Evolutionary conservation across 1,284 basidiomycete genomes (phyloP).

Genomic region (Ceratobasidium theobromae): DNA sequence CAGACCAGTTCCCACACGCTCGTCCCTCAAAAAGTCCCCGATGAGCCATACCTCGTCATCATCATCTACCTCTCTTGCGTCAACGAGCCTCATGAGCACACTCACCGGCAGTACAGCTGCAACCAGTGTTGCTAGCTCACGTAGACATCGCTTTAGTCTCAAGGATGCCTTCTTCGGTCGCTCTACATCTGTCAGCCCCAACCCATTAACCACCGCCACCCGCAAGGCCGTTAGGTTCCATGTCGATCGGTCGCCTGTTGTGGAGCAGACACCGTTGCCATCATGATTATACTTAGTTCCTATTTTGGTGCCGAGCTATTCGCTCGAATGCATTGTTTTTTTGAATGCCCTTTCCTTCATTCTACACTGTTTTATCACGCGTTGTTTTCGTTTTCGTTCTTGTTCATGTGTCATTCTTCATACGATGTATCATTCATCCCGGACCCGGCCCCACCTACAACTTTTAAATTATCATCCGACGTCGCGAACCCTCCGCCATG

Average conservation of each 20-base stretch:
- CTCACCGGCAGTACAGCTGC: constrained; percentile 18
- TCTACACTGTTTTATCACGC: background rate
- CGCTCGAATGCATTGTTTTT: background rate
- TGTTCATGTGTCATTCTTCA: background rate
- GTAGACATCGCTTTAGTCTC: constrained; percentile 4
- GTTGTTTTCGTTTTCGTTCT: background rate
- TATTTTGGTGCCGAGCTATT: no score
- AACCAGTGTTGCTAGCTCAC: constrained; percentile 16
- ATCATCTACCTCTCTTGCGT: constrained; percentile 14
- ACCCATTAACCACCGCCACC: background rate
- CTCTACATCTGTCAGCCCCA: background rate
- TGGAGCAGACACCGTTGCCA: constrained; percentile 1
- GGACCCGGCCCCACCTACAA: background rate
- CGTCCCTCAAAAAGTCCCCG: constrained; percentile 19
- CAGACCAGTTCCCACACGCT: constrained; percentile 6
- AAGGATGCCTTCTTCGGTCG: constrained; percentile 14
- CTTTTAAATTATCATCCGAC: background rate
- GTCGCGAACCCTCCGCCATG: background rate
- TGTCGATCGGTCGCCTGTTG: constrained; percentile 7
- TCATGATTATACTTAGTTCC: no score
- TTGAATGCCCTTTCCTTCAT: background rate
- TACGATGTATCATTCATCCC: background rate
- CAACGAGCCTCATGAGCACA: constrained; percentile 17
- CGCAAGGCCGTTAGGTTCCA: constrained; percentile 16
- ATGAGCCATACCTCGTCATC: constrained; percentile 1